phyloP scores from a whole-genome alignment of 805 yeast species.

The Priceomyces castillae region DNA sequence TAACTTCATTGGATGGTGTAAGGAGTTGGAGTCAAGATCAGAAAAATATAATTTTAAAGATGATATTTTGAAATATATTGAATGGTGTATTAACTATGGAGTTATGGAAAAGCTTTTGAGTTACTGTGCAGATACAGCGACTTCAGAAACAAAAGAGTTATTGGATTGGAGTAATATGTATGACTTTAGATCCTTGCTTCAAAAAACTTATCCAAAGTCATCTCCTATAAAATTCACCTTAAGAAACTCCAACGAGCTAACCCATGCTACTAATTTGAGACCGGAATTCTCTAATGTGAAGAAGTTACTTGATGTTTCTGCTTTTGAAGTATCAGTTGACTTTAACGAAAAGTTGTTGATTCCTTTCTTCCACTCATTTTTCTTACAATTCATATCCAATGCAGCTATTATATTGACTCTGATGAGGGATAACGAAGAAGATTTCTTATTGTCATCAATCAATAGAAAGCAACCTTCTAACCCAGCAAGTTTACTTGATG shows the following conservation, averaged over 20 bases:
- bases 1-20: slow-evolving; percentile 67
- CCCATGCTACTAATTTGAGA: slow-evolving; percentile 25
- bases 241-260: slow-evolving; percentile 35
- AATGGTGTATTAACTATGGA: slow-evolving; percentile 57
- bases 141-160: slow-evolving; percentile 30
- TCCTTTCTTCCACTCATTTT: slow-evolving; percentile 48
- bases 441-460: slow-evolving; percentile 53
- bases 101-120: slow-evolving; percentile 68
- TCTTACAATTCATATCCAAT: slow-evolving; percentile 55
- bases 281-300: slow-evolving; percentile 25
- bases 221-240: slow-evolving; percentile 53
- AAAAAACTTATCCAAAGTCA: slow-evolving; percentile 61
- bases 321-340: slow-evolving; percentile 15
- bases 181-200: slow-evolving; percentile 64
- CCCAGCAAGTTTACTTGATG: slow-evolving; percentile 6
- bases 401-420: slow-evolving; percentile 65
- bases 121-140: slow-evolving; percentile 55
- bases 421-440: slow-evolving; percentile 73
- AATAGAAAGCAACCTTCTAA: slow-evolving; percentile 18
- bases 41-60: slow-evolving; percentile 50
- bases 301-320: slow-evolving; percentile 27
- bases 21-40: slow-evolving; percentile 40
- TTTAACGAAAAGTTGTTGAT: slow-evolving; percentile 32
- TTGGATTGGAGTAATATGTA: slow-evolving; percentile 51
- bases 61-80: slow-evolving; percentile 59